Conservation (phyloP, 176 grass and related monocot genomes). For the Canna indica region DNA sequence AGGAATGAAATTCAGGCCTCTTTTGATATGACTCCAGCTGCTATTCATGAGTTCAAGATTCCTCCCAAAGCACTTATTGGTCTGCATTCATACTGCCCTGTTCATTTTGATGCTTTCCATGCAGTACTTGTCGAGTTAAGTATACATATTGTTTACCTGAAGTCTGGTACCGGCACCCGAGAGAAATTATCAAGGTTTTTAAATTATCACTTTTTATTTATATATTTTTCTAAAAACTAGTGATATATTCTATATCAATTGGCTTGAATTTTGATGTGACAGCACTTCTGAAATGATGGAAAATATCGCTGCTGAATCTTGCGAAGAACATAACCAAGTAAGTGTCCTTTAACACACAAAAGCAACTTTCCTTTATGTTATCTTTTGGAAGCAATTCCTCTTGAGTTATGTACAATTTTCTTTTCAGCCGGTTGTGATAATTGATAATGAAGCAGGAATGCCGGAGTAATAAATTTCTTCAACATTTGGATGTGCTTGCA, state of each 20-base stretch:
- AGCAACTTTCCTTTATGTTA: neutral
- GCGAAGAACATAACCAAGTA: conserved; percentile 10
- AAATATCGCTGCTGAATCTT: neutral
- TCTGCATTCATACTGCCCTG: conserved; percentile 81
- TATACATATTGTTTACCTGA: conserved; percentile 68
- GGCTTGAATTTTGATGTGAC: neutral
- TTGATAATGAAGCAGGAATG: neutral
- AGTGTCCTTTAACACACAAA: neutral
- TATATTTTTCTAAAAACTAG: neutral
- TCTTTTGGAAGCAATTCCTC: neutral
- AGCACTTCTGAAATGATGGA: conserved; percentile 11
- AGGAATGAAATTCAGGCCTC: conserved; percentile 52
- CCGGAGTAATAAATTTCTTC: neutral
- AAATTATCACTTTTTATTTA: conserved; percentile 3
- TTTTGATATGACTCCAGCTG: conserved; percentile 37
- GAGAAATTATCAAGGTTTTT: conserved; percentile 87
- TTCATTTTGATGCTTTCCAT: conserved; percentile 90
- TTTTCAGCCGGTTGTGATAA: neutral
- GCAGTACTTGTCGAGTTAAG: conserved; percentile 74
- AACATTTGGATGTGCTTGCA: neutral
- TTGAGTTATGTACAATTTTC: neutral
- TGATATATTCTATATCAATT: neutral
- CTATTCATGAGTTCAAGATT: conserved; percentile 84
- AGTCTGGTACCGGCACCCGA: conserved; percentile 45
- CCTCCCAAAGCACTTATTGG: conserved; percentile 77